phyloP scores from a whole-genome alignment of 371 early-diverging fungal genomes.

The Rhizopus delemar region DNA sequence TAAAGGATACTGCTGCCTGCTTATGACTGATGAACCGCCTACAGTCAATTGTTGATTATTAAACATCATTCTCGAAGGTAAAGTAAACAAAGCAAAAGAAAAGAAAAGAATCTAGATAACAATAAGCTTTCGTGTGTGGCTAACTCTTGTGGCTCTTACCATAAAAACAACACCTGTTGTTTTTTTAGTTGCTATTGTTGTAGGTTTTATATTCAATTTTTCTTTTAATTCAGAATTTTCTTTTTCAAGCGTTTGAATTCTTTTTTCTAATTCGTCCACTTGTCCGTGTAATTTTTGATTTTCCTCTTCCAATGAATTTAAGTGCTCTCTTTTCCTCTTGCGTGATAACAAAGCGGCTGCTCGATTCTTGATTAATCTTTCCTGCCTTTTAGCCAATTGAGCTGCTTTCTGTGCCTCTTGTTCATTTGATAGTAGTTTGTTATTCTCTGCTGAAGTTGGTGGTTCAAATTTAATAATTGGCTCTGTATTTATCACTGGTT shows the following conservation, averaged over 20 bases:
- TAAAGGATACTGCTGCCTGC: constrained; percentile 19
- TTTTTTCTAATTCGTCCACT: constrained; percentile 18
- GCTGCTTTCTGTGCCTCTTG: constrained; percentile 22
- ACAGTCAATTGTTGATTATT: constrained; percentile 55
- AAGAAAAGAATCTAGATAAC: constrained; percentile 58
- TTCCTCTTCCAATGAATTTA: constrained; percentile 70
- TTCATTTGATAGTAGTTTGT: constrained; percentile 9
- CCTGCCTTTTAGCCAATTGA: constrained; percentile 69
- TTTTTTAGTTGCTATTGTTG: constrained; percentile 16
- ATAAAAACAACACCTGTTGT: constrained; percentile 70
- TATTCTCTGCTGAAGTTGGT: constrained; percentile 7
- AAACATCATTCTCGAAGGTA: constrained; percentile 43
- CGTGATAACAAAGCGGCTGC: constrained; percentile 88
- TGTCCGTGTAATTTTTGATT: constrained; percentile 49
- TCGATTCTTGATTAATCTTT: constrained; percentile 87
- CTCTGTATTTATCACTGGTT: not conserved
- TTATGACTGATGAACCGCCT: constrained; percentile 39
- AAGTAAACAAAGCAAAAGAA: constrained; percentile 62
- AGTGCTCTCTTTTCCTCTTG: constrained; percentile 85
- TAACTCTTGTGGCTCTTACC: constrained; percentile 42
- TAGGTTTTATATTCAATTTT: constrained; percentile 10
- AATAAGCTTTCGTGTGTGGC: not conserved
- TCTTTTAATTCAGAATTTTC: constrained; percentile 33
- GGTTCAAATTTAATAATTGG: not conserved
- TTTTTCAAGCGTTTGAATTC: constrained; percentile 26